Conservation (phyloP, 306 rosid genomes). For the Corylus heterophylla region DNA sequence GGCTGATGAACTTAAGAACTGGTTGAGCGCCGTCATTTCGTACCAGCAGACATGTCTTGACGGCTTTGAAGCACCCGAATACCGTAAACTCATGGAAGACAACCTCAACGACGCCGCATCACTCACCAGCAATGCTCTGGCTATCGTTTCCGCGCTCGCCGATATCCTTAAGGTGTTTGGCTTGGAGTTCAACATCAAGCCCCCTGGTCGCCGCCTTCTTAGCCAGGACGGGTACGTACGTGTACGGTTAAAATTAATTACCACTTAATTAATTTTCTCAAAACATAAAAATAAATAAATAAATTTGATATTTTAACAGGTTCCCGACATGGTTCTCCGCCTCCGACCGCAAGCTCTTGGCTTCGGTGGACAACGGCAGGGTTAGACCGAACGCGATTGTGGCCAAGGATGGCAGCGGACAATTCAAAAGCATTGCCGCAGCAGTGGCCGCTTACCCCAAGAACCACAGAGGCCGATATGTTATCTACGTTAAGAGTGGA, state of each 20-base stretch:
- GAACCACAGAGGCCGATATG: slow-evolving; percentile 33
- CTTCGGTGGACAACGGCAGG: not conserved
- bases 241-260: too few relatives aligned
- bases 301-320: too few relatives aligned
- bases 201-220: slow-evolving; percentile 55
- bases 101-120: slow-evolving; percentile 14
- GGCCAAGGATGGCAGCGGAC: slow-evolving; percentile 76
- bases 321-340: slow-evolving; percentile 56
- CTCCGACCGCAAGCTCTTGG: slow-evolving; percentile 58
- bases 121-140: slow-evolving; percentile 55
- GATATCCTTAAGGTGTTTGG: slow-evolving; percentile 29
- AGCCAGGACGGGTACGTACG: slow-evolving; percentile 32
- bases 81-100: not conserved
- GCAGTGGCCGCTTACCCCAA: slow-evolving; percentile 57
- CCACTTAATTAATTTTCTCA: too few relatives aligned
- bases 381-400: slow-evolving; percentile 45
- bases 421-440: slow-evolving; percentile 41
- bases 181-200: slow-evolving; percentile 37
- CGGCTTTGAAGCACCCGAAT: slow-evolving; percentile 27
- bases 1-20: slow-evolving; percentile 46
- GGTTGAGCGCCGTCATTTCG: slow-evolving; percentile 62
- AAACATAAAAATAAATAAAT: too few relatives aligned
- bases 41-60: slow-evolving; percentile 55
- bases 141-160: slow-evolving; percentile 37
- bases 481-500: slow-evolving; percentile 69